These are phyloP conservation scores for Ceratobasidium sp. DNA, from an alignment of 1,284 basidiomycete species.

Conservation along the genomic window DNA sequence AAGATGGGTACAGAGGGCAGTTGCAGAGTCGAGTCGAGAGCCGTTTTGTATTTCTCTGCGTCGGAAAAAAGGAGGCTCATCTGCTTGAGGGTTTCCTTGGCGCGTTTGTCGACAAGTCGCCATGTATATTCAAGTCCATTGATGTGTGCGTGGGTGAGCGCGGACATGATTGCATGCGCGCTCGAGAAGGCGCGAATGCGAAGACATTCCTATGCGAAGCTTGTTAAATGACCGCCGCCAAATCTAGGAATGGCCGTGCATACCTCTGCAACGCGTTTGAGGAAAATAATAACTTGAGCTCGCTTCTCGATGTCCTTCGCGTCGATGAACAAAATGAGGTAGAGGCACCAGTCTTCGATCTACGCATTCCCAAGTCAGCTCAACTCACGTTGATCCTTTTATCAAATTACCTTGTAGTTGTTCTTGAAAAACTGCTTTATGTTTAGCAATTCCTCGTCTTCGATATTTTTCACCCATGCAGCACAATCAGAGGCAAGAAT, in stretches of 20 bases:
- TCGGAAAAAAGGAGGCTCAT: conserved; percentile 18
- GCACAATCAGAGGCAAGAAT: conserved; percentile 24
- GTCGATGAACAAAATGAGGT: conserved; percentile 19
- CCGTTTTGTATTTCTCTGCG: conserved; percentile 16
- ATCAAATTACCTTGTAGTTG: conserved; percentile 13
- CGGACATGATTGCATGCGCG: conserved; percentile 32
- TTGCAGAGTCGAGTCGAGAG: neutral
- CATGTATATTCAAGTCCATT: conserved; percentile 27
- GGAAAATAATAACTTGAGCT: conserved; percentile 17
- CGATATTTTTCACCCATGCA: conserved; percentile 28
- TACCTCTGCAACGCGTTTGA: conserved; percentile 27
- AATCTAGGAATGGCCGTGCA: neutral
- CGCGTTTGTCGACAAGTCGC: conserved; percentile 29
- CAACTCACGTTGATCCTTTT: neutral
- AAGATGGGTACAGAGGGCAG: conserved; percentile 20
- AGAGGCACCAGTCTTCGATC: conserved; percentile 35
- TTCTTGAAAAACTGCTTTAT: conserved; percentile 12
- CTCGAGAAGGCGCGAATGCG: conserved; percentile 24
- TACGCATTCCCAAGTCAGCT: neutral
- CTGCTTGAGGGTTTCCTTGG: conserved; percentile 24
- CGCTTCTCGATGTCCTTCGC: conserved; percentile 25
- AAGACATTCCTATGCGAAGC: conserved; percentile 8
- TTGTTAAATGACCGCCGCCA: neutral
- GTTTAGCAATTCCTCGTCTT: conserved; percentile 20
- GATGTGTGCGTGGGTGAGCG: conserved; percentile 14